Percentiles rank a stretch among this genome's conserved stretches.
Evolutionary conservation across 2,329 filamentous ascomycete genomes (phyloP).

Genomic region (Pseudogymnoascus sp.): DNA sequence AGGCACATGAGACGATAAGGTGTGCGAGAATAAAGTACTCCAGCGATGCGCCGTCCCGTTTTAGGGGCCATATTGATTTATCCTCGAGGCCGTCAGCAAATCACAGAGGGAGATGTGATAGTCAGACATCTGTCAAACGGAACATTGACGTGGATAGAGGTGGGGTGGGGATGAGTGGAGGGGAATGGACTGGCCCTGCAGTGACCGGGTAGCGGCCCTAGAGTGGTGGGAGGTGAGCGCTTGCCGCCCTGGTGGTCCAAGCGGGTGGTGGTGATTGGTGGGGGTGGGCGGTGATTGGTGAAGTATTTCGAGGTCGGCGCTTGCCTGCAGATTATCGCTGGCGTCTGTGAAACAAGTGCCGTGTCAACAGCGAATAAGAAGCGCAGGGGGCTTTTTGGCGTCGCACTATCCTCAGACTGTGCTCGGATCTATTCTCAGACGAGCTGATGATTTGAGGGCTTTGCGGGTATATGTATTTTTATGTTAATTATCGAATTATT

Average conservation of each 20-base stretch:
- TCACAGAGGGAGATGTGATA: not conserved
- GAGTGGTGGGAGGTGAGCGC: not conserved
- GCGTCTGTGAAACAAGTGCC: constrained; percentile 6
- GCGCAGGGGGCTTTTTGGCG: not conserved
- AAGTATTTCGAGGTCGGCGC: constrained; percentile 1
- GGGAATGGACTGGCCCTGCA: not conserved
- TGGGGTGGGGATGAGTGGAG: not conserved
- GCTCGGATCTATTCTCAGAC: not conserved
- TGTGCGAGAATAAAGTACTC: not conserved
- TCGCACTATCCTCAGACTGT: not conserved
- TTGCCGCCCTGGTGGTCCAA: not conserved
- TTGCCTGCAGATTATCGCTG: not conserved
- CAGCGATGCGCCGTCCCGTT: not conserved
- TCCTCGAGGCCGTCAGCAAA: not conserved
- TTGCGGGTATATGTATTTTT: not conserved
- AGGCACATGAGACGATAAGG: constrained; percentile 5
- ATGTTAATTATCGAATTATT: not conserved
- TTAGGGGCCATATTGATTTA: not conserved
- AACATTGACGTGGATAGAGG: not conserved
- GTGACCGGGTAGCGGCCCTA: not conserved
- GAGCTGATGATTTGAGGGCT: not conserved
- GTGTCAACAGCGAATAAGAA: not conserved
- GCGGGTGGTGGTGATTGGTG: not conserved
- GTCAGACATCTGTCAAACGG: not conserved
- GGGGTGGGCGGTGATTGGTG: not conserved